Percentiles rank a stretch among this genome's conserved stretches.
These are phyloP conservation scores for Leccinum aurantiacum DNA, from an alignment of 768 basidiomycete genomes.

Conservation along the genomic window DNA sequence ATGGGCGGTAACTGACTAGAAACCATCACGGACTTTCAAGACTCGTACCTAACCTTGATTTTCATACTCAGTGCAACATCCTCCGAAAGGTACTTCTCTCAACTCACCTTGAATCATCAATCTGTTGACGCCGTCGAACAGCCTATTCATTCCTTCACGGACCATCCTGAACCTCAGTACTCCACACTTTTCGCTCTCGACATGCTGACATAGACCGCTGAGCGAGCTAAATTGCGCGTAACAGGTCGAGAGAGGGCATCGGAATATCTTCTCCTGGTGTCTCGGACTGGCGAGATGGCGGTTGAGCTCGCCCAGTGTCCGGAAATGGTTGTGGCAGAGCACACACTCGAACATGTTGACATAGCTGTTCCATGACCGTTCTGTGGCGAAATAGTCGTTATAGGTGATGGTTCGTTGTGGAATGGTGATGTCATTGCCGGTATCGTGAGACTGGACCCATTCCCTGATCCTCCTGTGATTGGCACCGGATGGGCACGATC, in stretches of 20 bases:
- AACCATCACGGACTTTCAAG: conserved; percentile 30
- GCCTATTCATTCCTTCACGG: conserved; percentile 37
- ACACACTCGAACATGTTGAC: conserved; percentile 57
- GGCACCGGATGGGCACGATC: conserved; percentile 53
- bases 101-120: conserved; percentile 16
- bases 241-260: conserved; percentile 54
- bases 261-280: conserved; percentile 53
- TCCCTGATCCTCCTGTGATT: conserved; percentile 36
- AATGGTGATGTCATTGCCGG: conserved; percentile 46
- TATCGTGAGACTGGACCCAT: conserved; percentile 44
- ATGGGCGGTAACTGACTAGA: conserved; percentile 12
- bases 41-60: conserved; percentile 15
- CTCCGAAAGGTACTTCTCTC: not conserved
- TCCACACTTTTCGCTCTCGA: conserved; percentile 63
- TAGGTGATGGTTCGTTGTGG: conserved; percentile 49
- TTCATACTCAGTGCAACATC: conserved; percentile 10
- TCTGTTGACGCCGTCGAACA: conserved; percentile 25
- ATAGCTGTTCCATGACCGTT: conserved; percentile 39
- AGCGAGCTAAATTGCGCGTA: conserved; percentile 45
- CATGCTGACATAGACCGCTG: conserved; percentile 61
- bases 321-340: conserved; percentile 50
- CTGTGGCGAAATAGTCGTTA: conserved; percentile 33
- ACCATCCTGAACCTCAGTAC: conserved; percentile 48
- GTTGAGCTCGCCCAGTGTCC: conserved; percentile 48
- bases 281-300: conserved; percentile 63